These are phyloP conservation scores for Ophiostoma tasmaniense DNA, from an alignment of 2,329 filamentous ascomycete species.

Conservation along the genomic window DNA sequence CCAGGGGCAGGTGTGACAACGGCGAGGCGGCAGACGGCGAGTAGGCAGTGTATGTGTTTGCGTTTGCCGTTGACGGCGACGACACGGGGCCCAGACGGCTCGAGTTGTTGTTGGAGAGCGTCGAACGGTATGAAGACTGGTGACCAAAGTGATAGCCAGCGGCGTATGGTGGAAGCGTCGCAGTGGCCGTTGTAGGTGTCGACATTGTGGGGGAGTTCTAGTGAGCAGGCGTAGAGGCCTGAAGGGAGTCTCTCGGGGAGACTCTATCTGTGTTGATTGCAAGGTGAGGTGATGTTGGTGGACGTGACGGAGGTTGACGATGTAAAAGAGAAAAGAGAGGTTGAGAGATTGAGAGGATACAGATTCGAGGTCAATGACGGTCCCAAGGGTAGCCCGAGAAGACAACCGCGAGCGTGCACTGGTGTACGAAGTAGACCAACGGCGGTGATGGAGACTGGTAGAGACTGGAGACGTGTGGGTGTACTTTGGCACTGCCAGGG, in stretches of 20 bases:
- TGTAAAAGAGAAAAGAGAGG: neutral
- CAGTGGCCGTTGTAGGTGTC: constrained; percentile 70
- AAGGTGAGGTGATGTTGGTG: neutral
- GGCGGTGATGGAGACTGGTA: neutral
- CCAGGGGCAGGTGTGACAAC: constrained; percentile 13
- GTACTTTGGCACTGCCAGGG: neutral
- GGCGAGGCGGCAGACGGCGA: constrained; percentile 17
- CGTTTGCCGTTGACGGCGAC: constrained; percentile 24
- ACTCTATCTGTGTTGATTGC: neutral
- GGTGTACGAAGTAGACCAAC: neutral
- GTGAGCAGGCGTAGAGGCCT: neutral
- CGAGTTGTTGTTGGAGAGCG: constrained; percentile 30
- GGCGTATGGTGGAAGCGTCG: constrained; percentile 60
- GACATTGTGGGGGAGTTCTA: constrained; percentile 51
- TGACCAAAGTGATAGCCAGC: constrained; percentile 55
- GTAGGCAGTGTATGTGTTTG: constrained; percentile 23
- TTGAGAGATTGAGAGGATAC: neutral
- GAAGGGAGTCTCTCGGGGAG: constrained; percentile 5
- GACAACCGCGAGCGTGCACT: neutral
- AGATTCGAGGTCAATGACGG: neutral
- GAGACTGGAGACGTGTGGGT: neutral
- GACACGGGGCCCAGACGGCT: constrained; percentile 28
- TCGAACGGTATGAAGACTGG: constrained; percentile 31
- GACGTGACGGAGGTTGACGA: neutral
- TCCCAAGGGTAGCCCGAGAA: neutral